Percentiles rank a stretch among this genome's conserved stretches.
Evolutionary conservation across 805 yeast genomes (phyloP).

Genomic region (Sugiyamaella mastotermitis): DNA sequence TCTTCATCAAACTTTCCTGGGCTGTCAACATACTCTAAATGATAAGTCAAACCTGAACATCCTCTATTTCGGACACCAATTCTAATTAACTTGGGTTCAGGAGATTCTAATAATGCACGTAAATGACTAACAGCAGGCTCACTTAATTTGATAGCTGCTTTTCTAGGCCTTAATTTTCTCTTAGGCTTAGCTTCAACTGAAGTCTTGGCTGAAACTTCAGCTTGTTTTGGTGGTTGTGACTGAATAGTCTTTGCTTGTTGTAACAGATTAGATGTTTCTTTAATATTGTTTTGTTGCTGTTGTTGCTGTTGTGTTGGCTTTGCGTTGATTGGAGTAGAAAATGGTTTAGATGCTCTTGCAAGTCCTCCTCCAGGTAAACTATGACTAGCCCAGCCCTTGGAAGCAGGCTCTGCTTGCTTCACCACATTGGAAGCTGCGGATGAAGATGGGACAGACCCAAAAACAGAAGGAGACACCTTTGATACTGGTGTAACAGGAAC

Average conservation of each 20-base stretch:
- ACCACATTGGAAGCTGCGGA: constrained; percentile 6
- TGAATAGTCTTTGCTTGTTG: neutral
- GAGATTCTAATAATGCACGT: constrained; percentile 59
- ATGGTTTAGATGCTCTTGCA: constrained; percentile 8
- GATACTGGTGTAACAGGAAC: constrained; percentile 10
- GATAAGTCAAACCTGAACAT: constrained; percentile 91
- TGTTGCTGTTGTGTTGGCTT: constrained; percentile 1
- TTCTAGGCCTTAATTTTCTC: constrained; percentile 73
- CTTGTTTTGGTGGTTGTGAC: neutral
- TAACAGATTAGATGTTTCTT: neutral
- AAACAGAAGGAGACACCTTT: constrained; percentile 9
- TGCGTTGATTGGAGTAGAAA: constrained; percentile 2
- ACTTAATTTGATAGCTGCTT: constrained; percentile 79
- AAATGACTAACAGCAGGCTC: constrained; percentile 73
- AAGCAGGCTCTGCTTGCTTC: neutral
- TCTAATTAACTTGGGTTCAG: constrained; percentile 82
- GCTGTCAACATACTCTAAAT: constrained; percentile 79
- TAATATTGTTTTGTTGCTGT: neutral
- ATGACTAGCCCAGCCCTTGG: constrained; percentile 11
- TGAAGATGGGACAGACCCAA: constrained; percentile 12
- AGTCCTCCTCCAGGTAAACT: constrained; percentile 9
- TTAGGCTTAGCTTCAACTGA: constrained; percentile 31
- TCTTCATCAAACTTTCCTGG: constrained; percentile 96
- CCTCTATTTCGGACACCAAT: constrained; percentile 96
- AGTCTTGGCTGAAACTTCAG: constrained; percentile 5